Base-by-base conservation (phyloP, 805 yeast species). In the Kazachstania africana region DNA sequence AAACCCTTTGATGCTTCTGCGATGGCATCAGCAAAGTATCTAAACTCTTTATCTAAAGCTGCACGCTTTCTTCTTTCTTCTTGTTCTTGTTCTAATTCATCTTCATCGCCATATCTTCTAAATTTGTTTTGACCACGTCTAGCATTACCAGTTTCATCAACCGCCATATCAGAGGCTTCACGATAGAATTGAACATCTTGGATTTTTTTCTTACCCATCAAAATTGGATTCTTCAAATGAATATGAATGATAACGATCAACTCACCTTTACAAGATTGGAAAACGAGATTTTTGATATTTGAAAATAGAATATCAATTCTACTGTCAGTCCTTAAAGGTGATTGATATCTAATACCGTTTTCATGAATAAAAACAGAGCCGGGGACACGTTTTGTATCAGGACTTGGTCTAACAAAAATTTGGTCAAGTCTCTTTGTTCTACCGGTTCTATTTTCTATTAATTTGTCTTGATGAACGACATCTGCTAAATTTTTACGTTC, bases 11-110 rank as follows among this genome's bases (percentile, higher is more conserved):
- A 76, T 0, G 91, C 79, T 41, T 84, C 95, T 10, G 95, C 77
- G 43, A 91, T 87, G 39, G 78, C 72, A 59, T 91, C 96, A 13
- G 88, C 88, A 62, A 85, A 91, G 28, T 69, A 66, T 57, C 75
- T 78, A 62, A 87, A 91, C 59, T 91, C 97, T 56, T 80, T 83
- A 60, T 91, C 95, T 48, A 91, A 70, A 24, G 83, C 72, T 16
- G 82, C 80, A 48, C 94, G 81, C 60, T 95, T 72, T 58, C 88
- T 71, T 63, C 96, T 77, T 62, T 91, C 98, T 57, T 91, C 97
- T 60, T 88, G 96, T 62, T 91, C 98, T 59, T 88, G 96, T 59
- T 91, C 97, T 42, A 91, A 66, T 61, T 91, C 98, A 57, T 91
- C 98, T 57, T 91, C 98, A 55, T 91, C 98, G 28, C 98, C 98